phyloP scores from a whole-genome alignment of 1,139 yeast genomes.

The Candida sojae region DNA sequence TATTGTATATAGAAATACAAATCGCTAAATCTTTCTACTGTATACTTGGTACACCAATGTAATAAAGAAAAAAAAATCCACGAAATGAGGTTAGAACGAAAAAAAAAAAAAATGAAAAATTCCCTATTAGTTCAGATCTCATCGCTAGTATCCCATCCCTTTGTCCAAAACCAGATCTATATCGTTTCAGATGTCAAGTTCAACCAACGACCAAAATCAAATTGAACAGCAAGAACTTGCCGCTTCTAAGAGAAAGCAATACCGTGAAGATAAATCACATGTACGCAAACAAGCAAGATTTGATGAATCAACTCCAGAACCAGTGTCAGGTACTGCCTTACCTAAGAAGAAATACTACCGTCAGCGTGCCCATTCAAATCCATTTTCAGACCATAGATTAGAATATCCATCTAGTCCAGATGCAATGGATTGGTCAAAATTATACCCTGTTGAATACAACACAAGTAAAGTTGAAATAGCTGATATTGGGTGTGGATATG shows the following conservation, averaged over 20 bases:
- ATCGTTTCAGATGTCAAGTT: not conserved
- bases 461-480: slow-evolving; percentile 77
- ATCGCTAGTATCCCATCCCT: not conserved
- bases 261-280: slow-evolving; percentile 39
- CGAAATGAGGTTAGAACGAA: not conserved
- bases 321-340: slow-evolving; percentile 21
- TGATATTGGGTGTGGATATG: slow-evolving; percentile 97
- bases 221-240: not conserved
- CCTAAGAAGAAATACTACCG: slow-evolving; percentile 89
- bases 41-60: not conserved
- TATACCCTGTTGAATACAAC: slow-evolving; percentile 65
- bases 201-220: not conserved
- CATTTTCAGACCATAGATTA: slow-evolving; percentile 90
- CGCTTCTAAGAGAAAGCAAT: slow-evolving; percentile 35
- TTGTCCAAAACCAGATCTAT: no score
- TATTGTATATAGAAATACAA: slow-evolving; percentile 1
- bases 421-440: slow-evolving; percentile 81
- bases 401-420: slow-evolving; percentile 84
- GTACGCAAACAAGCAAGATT: slow-evolving; percentile 37
- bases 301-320: slow-evolving; percentile 14
- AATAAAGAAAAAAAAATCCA: not conserved
- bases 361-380: slow-evolving; percentile 97
- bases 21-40: not conserved
- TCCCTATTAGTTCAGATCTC: not conserved
- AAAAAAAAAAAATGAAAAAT: not conserved